Evolutionary conservation across 2,329 filamentous ascomycete species (phyloP).

Genomic region (Hirsutella thompsonii): DNA sequence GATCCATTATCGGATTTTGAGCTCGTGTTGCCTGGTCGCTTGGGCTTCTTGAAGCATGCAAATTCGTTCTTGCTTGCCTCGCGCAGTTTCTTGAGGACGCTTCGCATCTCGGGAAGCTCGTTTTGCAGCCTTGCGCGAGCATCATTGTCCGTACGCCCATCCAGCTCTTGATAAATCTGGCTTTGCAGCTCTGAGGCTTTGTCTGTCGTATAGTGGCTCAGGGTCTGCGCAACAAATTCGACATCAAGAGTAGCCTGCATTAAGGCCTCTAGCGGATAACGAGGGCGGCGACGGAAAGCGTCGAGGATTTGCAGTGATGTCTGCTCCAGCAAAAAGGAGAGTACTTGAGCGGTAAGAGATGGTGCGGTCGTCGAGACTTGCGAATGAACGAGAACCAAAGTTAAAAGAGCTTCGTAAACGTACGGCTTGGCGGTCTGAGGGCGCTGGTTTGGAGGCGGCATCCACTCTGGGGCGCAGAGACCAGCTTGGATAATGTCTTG

Average conservation of each 20-base stretch:
- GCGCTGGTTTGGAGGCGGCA: conserved; percentile 38
- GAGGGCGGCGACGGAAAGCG: conserved; percentile 55
- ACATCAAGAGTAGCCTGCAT: conserved; percentile 98
- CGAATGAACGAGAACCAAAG: conserved; percentile 81
- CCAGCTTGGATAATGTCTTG: conserved; percentile 59
- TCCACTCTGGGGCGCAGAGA: conserved; percentile 60
- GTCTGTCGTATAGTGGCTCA: conserved; percentile 80
- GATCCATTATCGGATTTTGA: conserved; percentile 17
- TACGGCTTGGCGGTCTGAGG: conserved; percentile 75
- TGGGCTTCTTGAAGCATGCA: conserved; percentile 64
- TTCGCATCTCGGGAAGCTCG: conserved; percentile 82
- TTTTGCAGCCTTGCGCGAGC: conserved; percentile 68
- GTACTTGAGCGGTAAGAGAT: conserved; percentile 64
- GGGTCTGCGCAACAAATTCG: conserved; percentile 89
- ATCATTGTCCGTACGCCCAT: conserved; percentile 78
- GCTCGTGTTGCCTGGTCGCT: conserved; percentile 24
- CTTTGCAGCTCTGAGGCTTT: conserved; percentile 70
- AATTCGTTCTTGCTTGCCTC: conserved; percentile 79
- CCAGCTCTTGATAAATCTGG: conserved; percentile 84
- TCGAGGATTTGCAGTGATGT: conserved; percentile 68
- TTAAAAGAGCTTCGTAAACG: conserved; percentile 75
- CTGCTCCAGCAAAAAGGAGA: conserved; percentile 78
- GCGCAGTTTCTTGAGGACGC: conserved; percentile 68
- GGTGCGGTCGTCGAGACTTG: conserved; percentile 72
- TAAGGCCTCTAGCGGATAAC: conserved; percentile 66